Conservation (phyloP, 306 rosid genomes). For the Notholithocarpus densiflorus region DNA sequence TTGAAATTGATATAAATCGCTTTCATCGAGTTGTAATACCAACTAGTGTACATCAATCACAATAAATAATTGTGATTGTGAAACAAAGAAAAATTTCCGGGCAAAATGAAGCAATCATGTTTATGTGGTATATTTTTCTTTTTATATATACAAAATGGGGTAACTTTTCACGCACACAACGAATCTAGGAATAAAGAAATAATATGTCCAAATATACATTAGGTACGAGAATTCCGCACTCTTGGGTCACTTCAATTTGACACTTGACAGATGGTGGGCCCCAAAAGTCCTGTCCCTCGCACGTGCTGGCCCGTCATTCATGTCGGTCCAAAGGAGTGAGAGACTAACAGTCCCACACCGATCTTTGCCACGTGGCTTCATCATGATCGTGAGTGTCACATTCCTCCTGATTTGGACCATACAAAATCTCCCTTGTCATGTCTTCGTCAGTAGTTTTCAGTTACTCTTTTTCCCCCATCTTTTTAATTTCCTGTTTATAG, state of each 20-base stretch:
- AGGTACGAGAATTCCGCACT: conserved; percentile 15
- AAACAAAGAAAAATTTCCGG: no score
- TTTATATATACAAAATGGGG: no score
- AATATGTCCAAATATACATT: neutral
- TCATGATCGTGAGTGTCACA: neutral
- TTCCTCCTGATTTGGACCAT: neutral
- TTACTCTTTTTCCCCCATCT: neutral
- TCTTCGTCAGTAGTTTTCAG: neutral
- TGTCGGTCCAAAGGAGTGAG: neutral
- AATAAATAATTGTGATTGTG: no score
- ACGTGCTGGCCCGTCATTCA: conserved; percentile 20
- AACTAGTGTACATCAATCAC: no score
- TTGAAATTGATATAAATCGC: no score
- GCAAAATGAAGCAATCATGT: neutral
- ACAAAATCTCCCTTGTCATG: neutral
- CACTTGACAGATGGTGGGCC: neutral
- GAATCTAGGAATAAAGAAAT: neutral
- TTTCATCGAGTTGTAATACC: no score
- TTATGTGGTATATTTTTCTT: neutral
- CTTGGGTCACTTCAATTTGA: conserved; percentile 2
- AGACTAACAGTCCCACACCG: neutral
- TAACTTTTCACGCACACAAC: neutral
- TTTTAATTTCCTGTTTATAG: neutral
- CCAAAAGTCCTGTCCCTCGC: neutral
- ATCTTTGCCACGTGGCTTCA: conserved; percentile 2